Evolutionary conservation across 768 basidiomycete species (phyloP).

Genomic region (Kwoniella botswanensis): DNA sequence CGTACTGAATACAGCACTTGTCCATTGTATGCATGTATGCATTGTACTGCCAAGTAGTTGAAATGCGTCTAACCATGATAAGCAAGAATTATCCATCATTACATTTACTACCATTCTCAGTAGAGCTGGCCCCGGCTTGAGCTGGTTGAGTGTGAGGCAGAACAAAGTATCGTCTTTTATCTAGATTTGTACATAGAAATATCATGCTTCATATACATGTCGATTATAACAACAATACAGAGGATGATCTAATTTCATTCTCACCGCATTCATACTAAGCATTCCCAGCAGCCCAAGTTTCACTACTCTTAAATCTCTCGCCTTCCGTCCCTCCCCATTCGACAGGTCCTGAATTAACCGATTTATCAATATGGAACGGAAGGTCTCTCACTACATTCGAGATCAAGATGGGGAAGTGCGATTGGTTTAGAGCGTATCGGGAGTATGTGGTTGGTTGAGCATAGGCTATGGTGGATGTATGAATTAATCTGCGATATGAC

Average conservation of each 20-base stretch:
- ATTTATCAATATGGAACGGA: slow-evolving; percentile 28
- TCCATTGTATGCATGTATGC: too few relatives aligned
- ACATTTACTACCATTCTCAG: too few relatives aligned
- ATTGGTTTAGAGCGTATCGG: slow-evolving; percentile 67
- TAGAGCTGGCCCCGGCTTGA: too few relatives aligned
- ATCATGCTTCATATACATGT: too few relatives aligned
- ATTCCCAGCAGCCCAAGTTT: slow-evolving; percentile 24
- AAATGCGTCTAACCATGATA: not conserved
- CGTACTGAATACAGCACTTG: not conserved
- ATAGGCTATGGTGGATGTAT: slow-evolving; percentile 72
- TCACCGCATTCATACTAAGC: too few relatives aligned
- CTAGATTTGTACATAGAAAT: too few relatives aligned
- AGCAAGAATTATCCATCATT: not conserved
- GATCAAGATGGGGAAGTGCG: slow-evolving; percentile 45
- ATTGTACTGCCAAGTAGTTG: not conserved
- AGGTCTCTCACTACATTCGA: slow-evolving; percentile 39
- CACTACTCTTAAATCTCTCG: slow-evolving; percentile 11
- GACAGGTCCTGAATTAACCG: slow-evolving; percentile 9
- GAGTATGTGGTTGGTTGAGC: slow-evolving; percentile 63
- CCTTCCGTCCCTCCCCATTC: slow-evolving; percentile 35
- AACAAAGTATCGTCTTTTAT: too few relatives aligned
- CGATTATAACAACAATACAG: too few relatives aligned
- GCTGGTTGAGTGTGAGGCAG: too few relatives aligned
- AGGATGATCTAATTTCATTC: too few relatives aligned
- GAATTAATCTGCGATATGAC: slow-evolving; percentile 67